Percentiles rank a stretch among this genome's conserved stretches.
Evolutionary conservation across 257 asterid genomes (phyloP).

Genomic region (Solanum chiquidenum): DNA sequence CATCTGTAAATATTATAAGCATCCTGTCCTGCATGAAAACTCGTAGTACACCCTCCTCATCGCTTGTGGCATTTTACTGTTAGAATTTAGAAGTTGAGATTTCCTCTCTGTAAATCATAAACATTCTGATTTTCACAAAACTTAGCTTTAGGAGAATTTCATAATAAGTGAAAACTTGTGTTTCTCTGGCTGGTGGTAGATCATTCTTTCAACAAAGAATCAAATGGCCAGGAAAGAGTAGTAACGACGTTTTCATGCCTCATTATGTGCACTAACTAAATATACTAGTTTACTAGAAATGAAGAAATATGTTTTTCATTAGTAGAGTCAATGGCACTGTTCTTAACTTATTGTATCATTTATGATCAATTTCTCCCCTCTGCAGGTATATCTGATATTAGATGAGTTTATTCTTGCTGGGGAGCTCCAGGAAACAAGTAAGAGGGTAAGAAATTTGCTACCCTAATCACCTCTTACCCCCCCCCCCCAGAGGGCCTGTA

Average conservation of each 20-base stretch:
- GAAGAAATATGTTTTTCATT: not conserved
- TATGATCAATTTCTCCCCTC: slow-evolving; percentile 5
- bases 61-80: not conserved
- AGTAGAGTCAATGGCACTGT: not conserved
- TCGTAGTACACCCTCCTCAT: not conserved
- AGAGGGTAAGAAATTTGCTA: slow-evolving; percentile 42
- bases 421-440: slow-evolving; percentile 97
- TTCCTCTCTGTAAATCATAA: not conserved
- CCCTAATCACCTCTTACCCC: not conserved
- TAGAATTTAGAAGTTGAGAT: not conserved
- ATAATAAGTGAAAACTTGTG: not conserved
- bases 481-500: not conserved
- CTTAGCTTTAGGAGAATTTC: not conserved
- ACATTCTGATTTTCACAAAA: not conserved
- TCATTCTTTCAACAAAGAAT: not conserved
- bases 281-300: not conserved
- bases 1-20: not conserved
- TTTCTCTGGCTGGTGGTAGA: not conserved
- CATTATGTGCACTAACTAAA: not conserved
- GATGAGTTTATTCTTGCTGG: slow-evolving; percentile 99
- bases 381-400: slow-evolving; percentile 79
- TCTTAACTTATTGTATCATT: not conserved
- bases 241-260: not conserved
- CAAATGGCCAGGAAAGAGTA: not conserved
- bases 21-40: not conserved